Percentiles rank a stretch among this genome's conserved stretches.
Evolutionary conservation across 495 filamentous ascomycete species (phyloP).

Genomic region (Bombardia bombarda): DNA sequence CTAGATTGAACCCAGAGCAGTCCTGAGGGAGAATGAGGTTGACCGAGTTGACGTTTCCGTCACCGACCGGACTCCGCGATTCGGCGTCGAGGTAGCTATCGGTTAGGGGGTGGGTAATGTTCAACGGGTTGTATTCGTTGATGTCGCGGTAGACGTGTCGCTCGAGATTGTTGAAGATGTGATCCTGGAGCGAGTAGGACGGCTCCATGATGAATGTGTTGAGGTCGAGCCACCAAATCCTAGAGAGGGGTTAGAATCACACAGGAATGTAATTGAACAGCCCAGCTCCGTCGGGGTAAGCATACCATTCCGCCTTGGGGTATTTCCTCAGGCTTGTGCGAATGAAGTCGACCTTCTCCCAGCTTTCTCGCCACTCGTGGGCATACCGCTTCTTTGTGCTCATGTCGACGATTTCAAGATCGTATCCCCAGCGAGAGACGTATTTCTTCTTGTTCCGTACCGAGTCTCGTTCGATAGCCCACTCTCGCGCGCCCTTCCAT

Average conservation of each 20-base stretch:
- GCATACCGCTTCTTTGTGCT: slow-evolving; percentile 97
- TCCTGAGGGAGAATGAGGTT: slow-evolving; percentile 88
- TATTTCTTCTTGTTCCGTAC: slow-evolving; percentile 91
- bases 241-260: slow-evolving; percentile 32
- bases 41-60: slow-evolving; percentile 64
- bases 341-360: slow-evolving; percentile 97
- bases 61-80: slow-evolving; percentile 63
- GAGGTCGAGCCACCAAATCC: slow-evolving; percentile 99
- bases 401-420: slow-evolving; percentile 95
- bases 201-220: slow-evolving; percentile 99
- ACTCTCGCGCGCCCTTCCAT: slow-evolving; percentile 95
- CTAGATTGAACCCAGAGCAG: slow-evolving; percentile 93
- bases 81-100: slow-evolving; percentile 65
- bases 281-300: slow-evolving; percentile 2
- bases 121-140: slow-evolving; percentile 89
- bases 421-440: slow-evolving; percentile 82
- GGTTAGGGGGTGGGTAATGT: slow-evolving; percentile 76
- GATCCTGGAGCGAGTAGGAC: slow-evolving; percentile 77
- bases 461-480: slow-evolving; percentile 96
- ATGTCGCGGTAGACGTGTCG: slow-evolving; percentile 88
- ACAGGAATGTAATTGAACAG: background rate
- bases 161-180: slow-evolving; percentile 76
- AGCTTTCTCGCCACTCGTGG: slow-evolving; percentile 98
- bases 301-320: slow-evolving; percentile 91
- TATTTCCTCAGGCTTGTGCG: slow-evolving; percentile 88